Evolutionary conservation across 2,329 filamentous ascomycete species (phyloP), one percentile per base, ranked within the genome.

Genomic region (Cytospora mali): DNA sequence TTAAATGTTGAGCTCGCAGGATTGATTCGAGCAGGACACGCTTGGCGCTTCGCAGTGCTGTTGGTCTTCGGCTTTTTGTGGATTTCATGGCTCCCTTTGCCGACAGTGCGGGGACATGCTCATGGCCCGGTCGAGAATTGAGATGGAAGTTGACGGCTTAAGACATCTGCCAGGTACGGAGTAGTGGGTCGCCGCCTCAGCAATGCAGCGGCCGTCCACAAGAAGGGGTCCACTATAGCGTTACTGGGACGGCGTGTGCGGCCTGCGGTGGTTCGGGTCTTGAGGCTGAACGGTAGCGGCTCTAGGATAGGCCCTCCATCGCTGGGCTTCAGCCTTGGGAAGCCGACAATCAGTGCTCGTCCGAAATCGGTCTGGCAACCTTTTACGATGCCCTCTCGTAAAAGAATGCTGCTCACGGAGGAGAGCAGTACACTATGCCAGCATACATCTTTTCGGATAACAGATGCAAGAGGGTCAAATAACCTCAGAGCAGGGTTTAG

Each of bases 281-380:
- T 48, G 57, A 54, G 57, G 58, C 58, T 60, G 58, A 60, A 49
- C 52, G 25, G 31, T 52, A 28, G 21, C 28, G 50, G 50, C 27
- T 52, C 35, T 27, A 28, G 21, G 50, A 28, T 49, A 3, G 14
- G 27, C 58, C 21, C 50, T 60, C 58, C 58, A 52, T 48, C 35
- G 35, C 35, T 33, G 14, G 33, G 29, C 58, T 54, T 54, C 58
- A 54, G 50, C 58, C 50, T 60, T 54, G 58, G 58, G 48, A 54
- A 60, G 50, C 58, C 58, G 58, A 60, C 35, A 35, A n/a, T 29
- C 46, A 54, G 28, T 6, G 27, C 21, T 28, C 31, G 58, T 60
- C 58, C 58, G 58, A 60, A 48, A 60, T 48, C 58, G 58, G 50
- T 31, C 64, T 58, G 61, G 62, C 61, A 56, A 65, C 57, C 70